Conservation (phyloP, 148 eudicot species). For the Tetragonia tetragonoides region DNA sequence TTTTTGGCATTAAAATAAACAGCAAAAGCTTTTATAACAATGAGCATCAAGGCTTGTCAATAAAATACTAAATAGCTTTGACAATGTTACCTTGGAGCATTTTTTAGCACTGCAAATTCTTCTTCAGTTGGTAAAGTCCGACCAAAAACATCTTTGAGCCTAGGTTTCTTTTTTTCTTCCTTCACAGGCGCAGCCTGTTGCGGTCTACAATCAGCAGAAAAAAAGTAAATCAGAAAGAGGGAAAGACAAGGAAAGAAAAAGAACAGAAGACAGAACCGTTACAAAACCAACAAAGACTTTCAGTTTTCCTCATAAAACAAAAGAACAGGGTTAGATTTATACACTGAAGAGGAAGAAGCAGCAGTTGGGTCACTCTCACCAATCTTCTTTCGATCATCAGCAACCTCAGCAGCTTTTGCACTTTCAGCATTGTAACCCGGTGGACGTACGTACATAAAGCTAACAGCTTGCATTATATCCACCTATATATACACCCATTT, state of each 20-base stretch:
- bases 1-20: no score
- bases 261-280: background rate
- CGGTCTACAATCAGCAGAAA: constrained; percentile 38
- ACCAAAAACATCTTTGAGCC: constrained; percentile 90
- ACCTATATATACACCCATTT: constrained; percentile 43
- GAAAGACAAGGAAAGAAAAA: background rate
- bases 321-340: constrained; percentile 13
- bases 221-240: background rate
- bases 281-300: background rate
- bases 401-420: constrained; percentile 95
- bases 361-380: constrained; percentile 35
- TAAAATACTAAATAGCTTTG: background rate
- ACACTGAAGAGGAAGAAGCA: constrained; percentile 60
- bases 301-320: background rate
- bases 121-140: constrained; percentile 90
- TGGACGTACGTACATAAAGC: constrained; percentile 97
- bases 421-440: constrained; percentile 98
- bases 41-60: no score
- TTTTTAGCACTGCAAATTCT: constrained; percentile 81
- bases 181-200: constrained; percentile 35
- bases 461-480: constrained; percentile 98
- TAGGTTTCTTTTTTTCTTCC: constrained; percentile 64
- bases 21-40: no score
- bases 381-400: constrained; percentile 50
- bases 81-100: constrained; percentile 70